Evolutionary conservation across 495 filamentous ascomycete species (phyloP).

Genomic region (Aspergillus bertholletiae): DNA sequence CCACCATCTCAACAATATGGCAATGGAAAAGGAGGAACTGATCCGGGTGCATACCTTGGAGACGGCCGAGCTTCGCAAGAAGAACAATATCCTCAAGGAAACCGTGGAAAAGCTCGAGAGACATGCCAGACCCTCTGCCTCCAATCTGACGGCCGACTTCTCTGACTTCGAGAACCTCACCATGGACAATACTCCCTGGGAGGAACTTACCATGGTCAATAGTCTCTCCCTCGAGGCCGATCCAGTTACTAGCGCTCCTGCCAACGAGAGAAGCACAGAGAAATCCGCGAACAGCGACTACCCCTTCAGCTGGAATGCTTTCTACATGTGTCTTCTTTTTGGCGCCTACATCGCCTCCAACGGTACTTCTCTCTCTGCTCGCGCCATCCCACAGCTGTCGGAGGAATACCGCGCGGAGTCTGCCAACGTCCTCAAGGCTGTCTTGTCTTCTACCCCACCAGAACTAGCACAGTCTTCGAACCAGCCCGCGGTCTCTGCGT

Average conservation of each 20-base stretch:
- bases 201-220: slow-evolving; percentile 72
- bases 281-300: slow-evolving; percentile 62
- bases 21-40: slow-evolving; percentile 87
- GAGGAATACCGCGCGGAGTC: slow-evolving; percentile 93
- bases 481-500: slow-evolving; percentile 40
- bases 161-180: slow-evolving; percentile 76
- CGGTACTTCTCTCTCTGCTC: slow-evolving; percentile 54
- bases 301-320: slow-evolving; percentile 55
- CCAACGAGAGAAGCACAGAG: slow-evolving; percentile 55
- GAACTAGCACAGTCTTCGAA: slow-evolving; percentile 26
- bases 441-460: slow-evolving; percentile 63
- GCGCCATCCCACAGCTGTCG: slow-evolving; percentile 75
- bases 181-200: slow-evolving; percentile 75
- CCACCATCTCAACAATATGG: slow-evolving; percentile 70
- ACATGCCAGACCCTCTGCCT: slow-evolving; percentile 54
- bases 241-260: slow-evolving; percentile 17
- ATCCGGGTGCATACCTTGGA: slow-evolving; percentile 87
- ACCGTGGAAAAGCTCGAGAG: slow-evolving; percentile 77
- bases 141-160: slow-evolving; percentile 66
- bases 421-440: slow-evolving; percentile 81
- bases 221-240: slow-evolving; percentile 49
- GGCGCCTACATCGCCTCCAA: slow-evolving; percentile 96
- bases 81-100: slow-evolving; percentile 83
- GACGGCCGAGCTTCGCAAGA: slow-evolving; percentile 92
- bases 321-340: slow-evolving; percentile 84